Conservation (phyloP, 2,329 filamentous ascomycete species). For the Venturia nashicola region DNA sequence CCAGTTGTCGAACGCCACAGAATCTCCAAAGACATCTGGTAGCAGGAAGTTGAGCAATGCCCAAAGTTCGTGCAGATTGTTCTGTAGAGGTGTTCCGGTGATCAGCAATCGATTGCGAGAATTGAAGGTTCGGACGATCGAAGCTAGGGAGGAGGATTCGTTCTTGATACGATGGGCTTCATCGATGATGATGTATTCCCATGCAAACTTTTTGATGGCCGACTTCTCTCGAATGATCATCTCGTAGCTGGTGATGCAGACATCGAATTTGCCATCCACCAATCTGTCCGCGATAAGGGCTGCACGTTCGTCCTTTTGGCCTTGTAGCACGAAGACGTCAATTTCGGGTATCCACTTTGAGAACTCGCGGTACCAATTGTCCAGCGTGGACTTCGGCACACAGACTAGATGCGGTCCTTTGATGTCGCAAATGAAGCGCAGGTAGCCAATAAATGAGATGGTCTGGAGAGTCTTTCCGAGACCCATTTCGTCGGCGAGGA, state of each 20-base stretch:
- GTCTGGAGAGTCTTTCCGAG: conserved; percentile 77
- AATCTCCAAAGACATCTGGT: conserved; percentile 95
- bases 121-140: conserved; percentile 92
- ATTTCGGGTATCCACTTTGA: conserved; percentile 89
- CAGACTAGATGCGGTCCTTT: conserved; percentile 82
- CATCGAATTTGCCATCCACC: conserved; percentile 91
- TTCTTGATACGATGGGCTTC: conserved; percentile 99
- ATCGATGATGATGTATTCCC: conserved; percentile 99
- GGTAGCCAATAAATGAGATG: conserved; percentile 89
- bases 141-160: conserved; percentile 90
- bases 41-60: conserved; percentile 92
- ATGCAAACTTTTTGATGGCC: conserved; percentile 92
- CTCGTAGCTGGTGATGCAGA: conserved; percentile 97
- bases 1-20: conserved; percentile 96
- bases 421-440: conserved; percentile 81
- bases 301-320: conserved; percentile 85
- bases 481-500: conserved; percentile 93
- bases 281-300: conserved; percentile 80
- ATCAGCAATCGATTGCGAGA: conserved; percentile 92
- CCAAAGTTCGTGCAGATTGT: conserved; percentile 97
- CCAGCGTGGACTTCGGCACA: conserved; percentile 92
- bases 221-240: conserved; percentile 96
- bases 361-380: conserved; percentile 98
- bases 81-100: conserved; percentile 91
- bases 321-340: conserved; percentile 85